Base-by-base conservation (phyloP, 257 asterid species). In the Capsicum pubescens region DNA sequence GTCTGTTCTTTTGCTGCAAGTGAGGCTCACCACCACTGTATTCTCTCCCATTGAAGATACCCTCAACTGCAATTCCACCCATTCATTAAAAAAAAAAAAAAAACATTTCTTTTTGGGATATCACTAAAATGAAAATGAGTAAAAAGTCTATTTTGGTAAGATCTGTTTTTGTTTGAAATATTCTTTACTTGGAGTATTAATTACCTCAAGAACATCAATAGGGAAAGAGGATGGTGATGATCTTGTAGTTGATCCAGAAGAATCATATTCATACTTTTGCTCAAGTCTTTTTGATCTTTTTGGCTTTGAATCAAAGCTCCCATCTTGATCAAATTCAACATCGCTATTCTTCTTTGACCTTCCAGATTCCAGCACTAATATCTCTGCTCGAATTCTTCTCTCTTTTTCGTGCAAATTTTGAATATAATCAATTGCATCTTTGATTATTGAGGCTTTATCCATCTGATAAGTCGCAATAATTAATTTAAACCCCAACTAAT, bases 361-460 rank as follows among this genome's bases (percentile, higher is more conserved):
- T 17, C 88, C 87, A 1, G 88, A 84, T 82, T 95, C 98, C 70
- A 94, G 72, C 72, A 93, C 93, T 15, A 85, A 64, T n/a, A 95
- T 91, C 79, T 95, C 98, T 0, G 88, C 88, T 80, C 87, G 83
- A 61, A 95, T 89, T 63, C 81, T 87, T 83, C 84, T 86, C 91
- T 95, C 94, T 81, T 95, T 92, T 0, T 89, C 92, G 0, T 91
- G 94, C 74, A 95, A 84, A 16, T 90, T 83, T 80, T 91, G 87
- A 61, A 95, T 95, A 82, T 95, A 91, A 70, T 86, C 93, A 21
- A 95, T 95, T 1, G 99, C 99, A 84, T 95, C 99, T 86, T 92
- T 95, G 52, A 95, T 89, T 4, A 91, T 94, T 7, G 99, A 95
- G 0, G 99, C 99, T 81, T 95, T 95, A 88, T 95, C 99, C 97